Evolutionary conservation across 805 yeast species (phyloP), one percentile per base, ranked within the genome.

Genomic region (Komagataella pastoris): DNA sequence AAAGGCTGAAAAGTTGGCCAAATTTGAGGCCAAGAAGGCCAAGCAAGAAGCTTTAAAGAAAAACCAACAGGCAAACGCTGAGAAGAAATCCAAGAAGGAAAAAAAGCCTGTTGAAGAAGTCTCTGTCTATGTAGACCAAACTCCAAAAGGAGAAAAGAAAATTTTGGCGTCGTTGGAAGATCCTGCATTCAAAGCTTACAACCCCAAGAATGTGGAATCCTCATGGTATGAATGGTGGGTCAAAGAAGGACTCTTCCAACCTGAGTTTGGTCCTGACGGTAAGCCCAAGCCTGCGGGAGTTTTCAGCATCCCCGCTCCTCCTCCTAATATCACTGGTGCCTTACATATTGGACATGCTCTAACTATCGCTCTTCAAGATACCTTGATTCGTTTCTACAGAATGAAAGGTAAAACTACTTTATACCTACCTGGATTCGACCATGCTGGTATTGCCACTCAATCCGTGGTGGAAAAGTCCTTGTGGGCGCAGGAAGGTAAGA

Each of bases 171-270:
- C 88, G 43, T 77, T 93, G 51, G 97, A 91, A 47, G 95, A 90
- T 65, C 90, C 96, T 19, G 82, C 97, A 18, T 80, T 93, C 65
- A 90, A 93, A 69, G 91, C 98, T 7, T 93, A 93, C 69, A 86
- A 80, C 61, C 99, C 99, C 40, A 79, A 80, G 59, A 85, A 83
- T 59, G 97, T 93, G 49, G 99, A 93, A 70, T 84, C 95, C 52
- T 87, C 97, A 12, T 93, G 99, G 99, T 91, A 91, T 70, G 80
- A 78, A 17, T 93, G 99, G 98, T 93, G 99, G 99, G 84, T 79
- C 54, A 75, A 85, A 61, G 77, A 87, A 67, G 95, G 93, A 17
- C 81, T 80, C 61, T 93, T 93, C 62, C 83, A 85, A 69, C 99
- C 99, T 17, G 86, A 87, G 65, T 81, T 85, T 58, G 75, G 83